Percentiles rank a stretch among this genome's conserved stretches.
These are phyloP conservation scores for Debaryomyces psychrophilus DNA, from an alignment of 1,139 yeast species.

Conservation along the genomic window DNA sequence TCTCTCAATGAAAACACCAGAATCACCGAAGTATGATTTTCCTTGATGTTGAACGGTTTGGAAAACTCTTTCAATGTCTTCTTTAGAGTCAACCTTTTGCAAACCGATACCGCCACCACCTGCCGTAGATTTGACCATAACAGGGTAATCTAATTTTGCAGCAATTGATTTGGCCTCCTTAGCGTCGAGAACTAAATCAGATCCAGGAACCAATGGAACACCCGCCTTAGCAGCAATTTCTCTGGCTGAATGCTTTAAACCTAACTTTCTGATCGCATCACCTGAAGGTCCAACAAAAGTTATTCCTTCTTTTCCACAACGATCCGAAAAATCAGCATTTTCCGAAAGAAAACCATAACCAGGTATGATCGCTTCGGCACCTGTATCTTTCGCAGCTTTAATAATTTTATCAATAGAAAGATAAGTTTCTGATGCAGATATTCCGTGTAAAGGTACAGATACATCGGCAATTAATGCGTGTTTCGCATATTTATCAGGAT, in stretches of 20 bases:
- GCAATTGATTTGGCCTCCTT: conserved; percentile 79
- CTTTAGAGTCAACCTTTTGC: conserved; percentile 84
- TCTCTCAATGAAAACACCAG: conserved; percentile 92
- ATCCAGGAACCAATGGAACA: conserved; percentile 95
- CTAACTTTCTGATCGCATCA: conserved; percentile 85
- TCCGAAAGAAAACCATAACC: conserved; percentile 97
- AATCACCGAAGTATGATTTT: conserved; percentile 86
- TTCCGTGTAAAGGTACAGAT: conserved; percentile 77
- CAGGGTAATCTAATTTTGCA: conserved; percentile 79
- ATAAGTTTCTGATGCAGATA: conserved; percentile 88
- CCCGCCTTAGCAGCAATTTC: conserved; percentile 85
- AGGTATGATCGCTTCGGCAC: conserved; percentile 92
- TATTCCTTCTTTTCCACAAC: conserved; percentile 79
- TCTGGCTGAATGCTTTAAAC: conserved; percentile 94
- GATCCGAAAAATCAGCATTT: conserved; percentile 93
- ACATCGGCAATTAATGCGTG: conserved; percentile 85
- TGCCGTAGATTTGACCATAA: conserved; percentile 96
- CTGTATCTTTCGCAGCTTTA: conserved; percentile 77
- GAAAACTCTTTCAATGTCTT: conserved; percentile 80
- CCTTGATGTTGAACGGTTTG: conserved; percentile 94
- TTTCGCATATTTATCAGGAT: conserved; percentile 84
- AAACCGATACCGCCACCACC: conserved; percentile 99
- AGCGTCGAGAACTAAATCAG: conserved; percentile 71
- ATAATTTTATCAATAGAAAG: conserved; percentile 82
- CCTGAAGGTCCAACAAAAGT: conserved; percentile 96